Conservation (phyloP, 768 basidiomycete genomes). For the Gelatoporia subvermispora region DNA sequence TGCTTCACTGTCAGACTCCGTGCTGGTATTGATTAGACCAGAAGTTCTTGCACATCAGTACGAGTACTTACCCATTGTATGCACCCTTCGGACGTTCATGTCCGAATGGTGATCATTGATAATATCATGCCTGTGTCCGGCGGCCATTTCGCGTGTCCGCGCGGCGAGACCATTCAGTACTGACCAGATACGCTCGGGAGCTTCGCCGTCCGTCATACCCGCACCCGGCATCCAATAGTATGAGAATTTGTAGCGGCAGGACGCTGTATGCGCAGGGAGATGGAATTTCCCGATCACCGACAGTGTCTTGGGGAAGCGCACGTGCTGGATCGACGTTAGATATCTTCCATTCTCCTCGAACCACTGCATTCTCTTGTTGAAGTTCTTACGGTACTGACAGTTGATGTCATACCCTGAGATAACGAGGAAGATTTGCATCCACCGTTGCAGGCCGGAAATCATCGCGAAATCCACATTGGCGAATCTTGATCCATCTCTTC, state of each 20-base stretch:
- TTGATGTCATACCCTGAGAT: conserved; percentile 21
- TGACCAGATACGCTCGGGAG: conserved; percentile 13
- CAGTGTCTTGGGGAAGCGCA: conserved; percentile 1
- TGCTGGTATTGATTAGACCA: background rate
- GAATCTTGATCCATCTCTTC: background rate
- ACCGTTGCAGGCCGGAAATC: conserved; percentile 7
- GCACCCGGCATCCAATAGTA: conserved; percentile 10
- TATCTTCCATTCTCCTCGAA: background rate
- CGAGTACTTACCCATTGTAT: no score
- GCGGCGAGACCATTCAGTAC: conserved; percentile 3
- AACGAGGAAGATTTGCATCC: conserved; percentile 5
- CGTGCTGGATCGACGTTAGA: no score
- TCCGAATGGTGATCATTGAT: conserved; percentile 13
- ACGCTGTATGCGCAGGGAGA: conserved; percentile 3
- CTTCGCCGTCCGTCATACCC: conserved; percentile 13
- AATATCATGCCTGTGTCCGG: conserved; percentile 15
- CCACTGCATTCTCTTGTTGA: conserved; percentile 5
- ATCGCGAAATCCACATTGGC: conserved; percentile 9
- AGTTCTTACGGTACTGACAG: conserved; percentile 18
- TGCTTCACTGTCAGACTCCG: background rate
- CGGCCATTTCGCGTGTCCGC: conserved; percentile 10
- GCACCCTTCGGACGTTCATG: conserved; percentile 8
- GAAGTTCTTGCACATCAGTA: no score
- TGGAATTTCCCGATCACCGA: conserved; percentile 13
- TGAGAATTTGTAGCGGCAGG: conserved; percentile 5